These are phyloP conservation scores for Podospora australis DNA, from an alignment of 495 filamentous ascomycete species.

Conservation along the genomic window DNA sequence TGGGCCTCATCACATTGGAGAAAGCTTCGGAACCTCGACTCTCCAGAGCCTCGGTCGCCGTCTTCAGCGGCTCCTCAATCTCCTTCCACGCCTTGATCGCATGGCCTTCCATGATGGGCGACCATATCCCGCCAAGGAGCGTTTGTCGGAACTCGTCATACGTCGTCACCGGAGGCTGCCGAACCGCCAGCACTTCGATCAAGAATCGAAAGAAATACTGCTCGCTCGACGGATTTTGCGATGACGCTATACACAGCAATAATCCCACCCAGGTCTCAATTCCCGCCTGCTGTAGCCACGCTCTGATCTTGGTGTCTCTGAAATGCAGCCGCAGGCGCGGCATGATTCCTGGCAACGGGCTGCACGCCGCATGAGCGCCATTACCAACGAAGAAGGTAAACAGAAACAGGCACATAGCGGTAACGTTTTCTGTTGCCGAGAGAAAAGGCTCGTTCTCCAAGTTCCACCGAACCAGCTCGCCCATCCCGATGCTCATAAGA, in stretches of 20 bases:
- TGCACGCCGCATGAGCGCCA: constrained; percentile 9
- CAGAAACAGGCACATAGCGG: constrained; percentile 10
- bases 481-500: constrained; percentile 8
- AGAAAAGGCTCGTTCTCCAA: constrained; percentile 5
- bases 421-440: constrained; percentile 10
- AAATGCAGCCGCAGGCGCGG: constrained; percentile 12
- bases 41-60: background rate
- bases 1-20: background rate
- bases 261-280: constrained; percentile 15
- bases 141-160: constrained; percentile 8
- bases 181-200: constrained; percentile 5
- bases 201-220: constrained; percentile 13
- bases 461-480: constrained; percentile 12
- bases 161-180: background rate
- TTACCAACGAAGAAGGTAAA: constrained; percentile 11
- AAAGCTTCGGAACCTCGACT: background rate
- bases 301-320: background rate
- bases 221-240: constrained; percentile 3
- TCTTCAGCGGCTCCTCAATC: constrained; percentile 3
- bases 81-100: constrained; percentile 10
- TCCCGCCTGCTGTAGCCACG: constrained; percentile 2
- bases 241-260: constrained; percentile 9
- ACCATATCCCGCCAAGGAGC: constrained; percentile 5
- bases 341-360: constrained; percentile 10
- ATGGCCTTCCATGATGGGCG: constrained; percentile 7